Evolutionary conservation across 2,329 filamentous ascomycete genomes (phyloP), one percentile per base, ranked within the genome.

Genomic region (Aspergillus melleus): DNA sequence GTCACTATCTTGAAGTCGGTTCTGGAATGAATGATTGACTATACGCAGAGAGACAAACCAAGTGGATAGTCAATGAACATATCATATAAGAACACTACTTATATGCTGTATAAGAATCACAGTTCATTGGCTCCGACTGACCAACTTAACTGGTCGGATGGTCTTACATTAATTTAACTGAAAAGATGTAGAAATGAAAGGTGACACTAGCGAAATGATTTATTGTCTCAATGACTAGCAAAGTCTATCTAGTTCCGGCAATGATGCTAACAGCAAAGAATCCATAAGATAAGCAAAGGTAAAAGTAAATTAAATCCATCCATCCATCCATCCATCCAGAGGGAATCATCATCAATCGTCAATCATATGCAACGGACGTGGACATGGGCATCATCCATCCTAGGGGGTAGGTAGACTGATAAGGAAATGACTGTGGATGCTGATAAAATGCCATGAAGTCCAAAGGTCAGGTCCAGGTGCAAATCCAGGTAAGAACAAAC

Each of bases 331-430:
- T 26, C 3, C 22, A n/a, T 50, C 24, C 39, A 30, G 36, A 42
- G 36, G 36, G 46, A 58, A 47, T 30, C 42, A 54, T 58, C 52
- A 24, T 59, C 54, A 57, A 53, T 57, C 58, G 22, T 60, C 54
- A 60, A 53, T 57, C 58, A 30, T 60, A 19, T 42, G 12, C 36
- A 42, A 42, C 16, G 36, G 36, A n/a, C 4, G 2, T 42, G 36
- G 36, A 42, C 16, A 5, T 42, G 16, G 36, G 5, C 10, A 12
- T 12, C 32, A 14, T 36, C 32, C 11, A 36, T 14, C 11, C 32
- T 36, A 36, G 3, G 11, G 8, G 26, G 14, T n/a, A 29, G 26
- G 14, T n/a, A n/a, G 16, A 16, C 36, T n/a, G 36, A 42, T 14
- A n/a, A 42, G 16, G 14, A 29, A 24, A 1, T 5, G 24, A 24